A percentile compares a stretch with the other conserved stretches of the same genome.
These are phyloP conservation scores for Tolypocladium ovalisporum DNA, from an alignment of 2,329 filamentous ascomycete genomes.

Conservation along the genomic window DNA sequence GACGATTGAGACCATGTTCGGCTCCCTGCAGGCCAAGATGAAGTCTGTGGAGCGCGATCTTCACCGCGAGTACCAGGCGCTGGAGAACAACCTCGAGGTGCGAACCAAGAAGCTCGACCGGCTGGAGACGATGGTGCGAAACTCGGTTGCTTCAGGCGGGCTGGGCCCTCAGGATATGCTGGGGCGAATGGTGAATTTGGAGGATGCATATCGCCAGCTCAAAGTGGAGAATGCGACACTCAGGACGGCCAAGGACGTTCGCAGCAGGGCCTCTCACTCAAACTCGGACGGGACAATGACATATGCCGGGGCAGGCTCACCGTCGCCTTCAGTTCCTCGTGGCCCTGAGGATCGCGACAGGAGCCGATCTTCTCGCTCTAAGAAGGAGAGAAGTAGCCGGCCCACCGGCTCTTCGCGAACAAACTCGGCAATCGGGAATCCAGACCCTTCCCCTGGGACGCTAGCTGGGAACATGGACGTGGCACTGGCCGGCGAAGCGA, in stretches of 20 bases:
- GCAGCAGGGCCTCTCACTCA: constrained; percentile 35
- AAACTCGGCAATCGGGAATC: constrained; percentile 13
- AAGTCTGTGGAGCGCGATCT: constrained; percentile 79
- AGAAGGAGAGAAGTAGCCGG: constrained; percentile 16
- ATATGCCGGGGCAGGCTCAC: constrained; percentile 32
- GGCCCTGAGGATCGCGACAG: constrained; percentile 36
- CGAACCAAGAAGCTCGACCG: constrained; percentile 79
- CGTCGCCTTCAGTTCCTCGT: constrained; percentile 41
- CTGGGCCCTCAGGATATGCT: constrained; percentile 32
- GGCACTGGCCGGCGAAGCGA: constrained; percentile 12
- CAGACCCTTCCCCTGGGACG: constrained; percentile 12
- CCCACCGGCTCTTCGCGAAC: too few species aligned
- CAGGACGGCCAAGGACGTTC: constrained; percentile 49
- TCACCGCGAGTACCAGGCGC: constrained; percentile 78
- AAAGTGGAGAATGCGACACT: constrained; percentile 62
- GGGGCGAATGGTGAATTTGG: constrained; percentile 39
- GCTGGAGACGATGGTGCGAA: constrained; percentile 69
- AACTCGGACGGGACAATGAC: constrained; percentile 21
- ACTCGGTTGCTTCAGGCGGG: constrained; percentile 42
- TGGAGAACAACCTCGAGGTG: constrained; percentile 71
- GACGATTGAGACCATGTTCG: constrained; percentile 71
- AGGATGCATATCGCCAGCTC: constrained; percentile 50
- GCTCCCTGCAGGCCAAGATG: constrained; percentile 68
- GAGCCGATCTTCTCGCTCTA: constrained; percentile 23
- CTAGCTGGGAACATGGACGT: constrained; percentile 15